Evolutionary conservation across 257 asterid species (phyloP).

Genomic region (Rhazya stricta): DNA sequence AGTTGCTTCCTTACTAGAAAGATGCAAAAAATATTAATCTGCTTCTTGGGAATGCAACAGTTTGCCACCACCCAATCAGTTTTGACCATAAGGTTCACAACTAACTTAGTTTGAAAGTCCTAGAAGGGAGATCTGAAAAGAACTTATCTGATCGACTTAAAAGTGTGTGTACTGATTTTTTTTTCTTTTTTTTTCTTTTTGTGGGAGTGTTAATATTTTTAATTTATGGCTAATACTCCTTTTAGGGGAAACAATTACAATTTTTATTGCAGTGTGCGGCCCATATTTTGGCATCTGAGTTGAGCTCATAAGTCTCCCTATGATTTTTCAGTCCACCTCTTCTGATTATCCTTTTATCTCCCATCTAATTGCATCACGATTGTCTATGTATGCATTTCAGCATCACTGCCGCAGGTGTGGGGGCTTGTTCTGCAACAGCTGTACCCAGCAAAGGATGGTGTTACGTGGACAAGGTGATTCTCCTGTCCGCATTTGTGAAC

Average conservation of each 20-base stretch:
- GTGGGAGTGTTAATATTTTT: background rate
- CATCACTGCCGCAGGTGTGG: constrained; percentile 99
- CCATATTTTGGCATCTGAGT: background rate
- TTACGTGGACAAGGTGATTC: constrained; percentile 99
- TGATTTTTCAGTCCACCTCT: background rate
- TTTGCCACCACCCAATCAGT: background rate
- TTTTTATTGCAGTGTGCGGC: background rate
- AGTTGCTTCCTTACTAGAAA: background rate
- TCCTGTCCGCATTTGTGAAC: constrained; percentile 89
- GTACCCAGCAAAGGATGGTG: constrained; percentile 84
- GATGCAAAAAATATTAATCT: background rate
- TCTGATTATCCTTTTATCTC: background rate
- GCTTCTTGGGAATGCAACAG: background rate
- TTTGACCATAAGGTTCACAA: background rate
- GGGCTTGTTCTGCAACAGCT: constrained; percentile 79
- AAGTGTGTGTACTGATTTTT: background rate
- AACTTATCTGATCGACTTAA: background rate
- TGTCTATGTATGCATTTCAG: constrained; percentile 39
- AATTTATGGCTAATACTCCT: background rate
- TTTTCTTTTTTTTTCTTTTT: background rate
- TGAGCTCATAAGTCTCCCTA: background rate
- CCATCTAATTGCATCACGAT: constrained; percentile 19
- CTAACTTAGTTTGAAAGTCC: background rate
- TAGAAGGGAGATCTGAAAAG: background rate
- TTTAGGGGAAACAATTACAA: background rate